phyloP scores from a whole-genome alignment of 2,329 filamentous ascomycete species.

The Epichloe coenophiala region DNA sequence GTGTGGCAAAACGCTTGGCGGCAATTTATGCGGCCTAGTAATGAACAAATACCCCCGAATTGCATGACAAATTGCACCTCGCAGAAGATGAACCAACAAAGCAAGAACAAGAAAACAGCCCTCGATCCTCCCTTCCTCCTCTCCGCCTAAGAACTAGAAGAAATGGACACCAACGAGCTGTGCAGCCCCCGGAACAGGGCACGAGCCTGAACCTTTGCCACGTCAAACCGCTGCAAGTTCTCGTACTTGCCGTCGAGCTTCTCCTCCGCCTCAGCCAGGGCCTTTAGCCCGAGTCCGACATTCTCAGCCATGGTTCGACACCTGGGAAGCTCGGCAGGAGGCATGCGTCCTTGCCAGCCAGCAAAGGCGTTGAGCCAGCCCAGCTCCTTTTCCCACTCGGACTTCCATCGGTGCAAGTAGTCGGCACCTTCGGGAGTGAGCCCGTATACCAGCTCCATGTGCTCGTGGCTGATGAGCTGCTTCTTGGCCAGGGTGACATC shows the following conservation, averaged over 20 bases:
- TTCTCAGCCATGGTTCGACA: neutral
- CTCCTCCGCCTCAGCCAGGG: conserved; percentile 3
- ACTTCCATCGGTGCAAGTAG: conserved; percentile 1
- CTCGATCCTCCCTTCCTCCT: no score
- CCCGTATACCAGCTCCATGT: conserved; percentile 4
- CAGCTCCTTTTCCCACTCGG: conserved; percentile 6
- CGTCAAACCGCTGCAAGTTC: neutral
- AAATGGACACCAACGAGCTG: neutral
- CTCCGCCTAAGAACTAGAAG: neutral
- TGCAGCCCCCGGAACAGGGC: neutral
- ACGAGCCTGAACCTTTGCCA: neutral
- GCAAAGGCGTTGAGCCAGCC: conserved; percentile 10
- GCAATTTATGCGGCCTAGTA: neutral
- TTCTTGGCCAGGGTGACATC: neutral
- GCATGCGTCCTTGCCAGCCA: conserved; percentile 6
- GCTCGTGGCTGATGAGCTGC: neutral
- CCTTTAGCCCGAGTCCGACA: neutral
- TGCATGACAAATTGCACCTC: neutral
- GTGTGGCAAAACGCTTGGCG: neutral
- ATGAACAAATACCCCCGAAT: no score
- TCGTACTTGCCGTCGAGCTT: conserved; percentile 5
- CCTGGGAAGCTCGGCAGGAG: neutral
- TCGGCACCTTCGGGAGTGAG: conserved; percentile 1
- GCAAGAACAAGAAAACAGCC: no score
- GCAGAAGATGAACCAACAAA: neutral